Base-by-base conservation (phyloP, 2,329 filamentous ascomycete genomes). In the Monosporascus cannonballus region DNA sequence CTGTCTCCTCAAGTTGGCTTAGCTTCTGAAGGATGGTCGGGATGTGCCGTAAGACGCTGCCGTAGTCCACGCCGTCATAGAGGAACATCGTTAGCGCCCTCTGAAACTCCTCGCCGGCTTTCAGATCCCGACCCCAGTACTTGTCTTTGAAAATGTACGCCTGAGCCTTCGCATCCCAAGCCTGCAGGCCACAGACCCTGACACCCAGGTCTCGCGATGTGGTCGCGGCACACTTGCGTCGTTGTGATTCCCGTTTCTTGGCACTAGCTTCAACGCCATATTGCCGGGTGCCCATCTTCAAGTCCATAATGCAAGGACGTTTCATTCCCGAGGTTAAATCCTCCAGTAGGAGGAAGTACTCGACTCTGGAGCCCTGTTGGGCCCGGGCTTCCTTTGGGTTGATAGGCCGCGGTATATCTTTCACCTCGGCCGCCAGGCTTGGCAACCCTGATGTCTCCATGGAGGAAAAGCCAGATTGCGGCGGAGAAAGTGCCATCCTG, bases 221-320 rank as follows among this genome's bases (percentile, higher is more conserved):
- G 0, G 94, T 99, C 57, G 83, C 86, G 58, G 89, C 87, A 69
- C 94, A 97, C 70, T 99, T 99, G 61, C 90, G 86, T 53, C 90
- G 84, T 69, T 99, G 94, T 0, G 94, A 97, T 55, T 87, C 85
- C 64, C 92, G 89, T 70, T 99, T 99, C 76, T 96, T 96, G 44
- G 90, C 85, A 50, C 81, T 85, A 2, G 94, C 94, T 61, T 97
- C 92, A 14, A 97, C 84, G 7, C 94, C 94, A 67, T 96, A 97
- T 67, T 99, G 94, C 2, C 94, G 86, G 7, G 94, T 99, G 20
- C 94, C 94, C 94, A 99, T 99, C 69, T 99, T 99, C 56, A 99
- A 77, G 67, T 99, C 94, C 70, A 99, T 87, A 54, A 99, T 96
- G 71, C 94, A 97, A 5, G 94, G 94, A 49, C 89, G 85, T 67